phyloP scores from a whole-genome alignment of 257 asterid genomes.

The Knoxia roxburghii region DNA sequence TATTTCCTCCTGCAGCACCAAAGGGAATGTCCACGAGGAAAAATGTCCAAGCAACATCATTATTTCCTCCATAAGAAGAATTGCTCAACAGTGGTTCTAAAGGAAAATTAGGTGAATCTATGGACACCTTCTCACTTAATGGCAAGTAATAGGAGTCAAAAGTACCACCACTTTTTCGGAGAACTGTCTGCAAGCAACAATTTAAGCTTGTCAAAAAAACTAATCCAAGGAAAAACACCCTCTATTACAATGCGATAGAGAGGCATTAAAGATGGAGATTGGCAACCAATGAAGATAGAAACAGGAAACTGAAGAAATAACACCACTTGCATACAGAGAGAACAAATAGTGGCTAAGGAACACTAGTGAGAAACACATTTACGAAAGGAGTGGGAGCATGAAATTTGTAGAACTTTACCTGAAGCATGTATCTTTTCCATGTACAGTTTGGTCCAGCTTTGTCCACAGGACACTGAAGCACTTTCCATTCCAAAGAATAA shows the following conservation, averaged over 20 bases:
- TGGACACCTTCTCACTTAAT: constrained; percentile 35
- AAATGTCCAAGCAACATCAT: constrained; percentile 59
- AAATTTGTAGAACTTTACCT: constrained; percentile 41
- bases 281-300: background rate
- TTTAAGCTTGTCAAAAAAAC: constrained; percentile 21
- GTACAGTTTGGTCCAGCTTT: constrained; percentile 89
- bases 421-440: constrained; percentile 61
- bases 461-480: constrained; percentile 64
- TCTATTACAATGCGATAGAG: background rate
- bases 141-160: constrained; percentile 82
- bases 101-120: constrained; percentile 56
- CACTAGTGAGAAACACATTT: background rate
- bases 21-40: constrained; percentile 71
- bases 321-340: background rate
- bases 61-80: constrained; percentile 35
- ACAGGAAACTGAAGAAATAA: background rate
- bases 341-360: background rate
- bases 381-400: background rate
- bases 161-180: constrained; percentile 52
- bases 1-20: constrained; percentile 79
- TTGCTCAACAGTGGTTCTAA: constrained; percentile 80
- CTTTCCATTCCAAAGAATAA: constrained; percentile 60
- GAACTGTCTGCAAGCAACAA: constrained; percentile 59
- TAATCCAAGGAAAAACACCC: background rate
- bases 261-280: background rate